These are phyloP conservation scores for Globisporangium spiculum DNA, from an alignment of 352 stramenopile genomes.

Conservation along the genomic window DNA sequence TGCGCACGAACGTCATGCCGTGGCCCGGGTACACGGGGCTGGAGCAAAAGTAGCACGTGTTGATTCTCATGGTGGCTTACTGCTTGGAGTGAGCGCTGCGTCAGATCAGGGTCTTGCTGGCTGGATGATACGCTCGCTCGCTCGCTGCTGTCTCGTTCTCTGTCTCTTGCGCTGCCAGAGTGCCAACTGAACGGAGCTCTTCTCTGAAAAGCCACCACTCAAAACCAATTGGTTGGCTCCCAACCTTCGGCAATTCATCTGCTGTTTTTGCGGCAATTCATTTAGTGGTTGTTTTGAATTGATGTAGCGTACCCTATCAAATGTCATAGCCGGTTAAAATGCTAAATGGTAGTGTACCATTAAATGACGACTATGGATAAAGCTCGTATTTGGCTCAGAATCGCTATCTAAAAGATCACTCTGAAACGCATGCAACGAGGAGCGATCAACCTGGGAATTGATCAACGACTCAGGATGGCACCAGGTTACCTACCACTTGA, in stretches of 20 bases:
- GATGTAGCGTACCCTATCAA: neutral
- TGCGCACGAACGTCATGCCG: constrained; percentile 98
- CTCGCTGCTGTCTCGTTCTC: constrained; percentile 8
- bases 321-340: neutral
- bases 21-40: constrained; percentile 99
- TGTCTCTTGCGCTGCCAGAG: neutral
- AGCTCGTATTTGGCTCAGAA: no score
- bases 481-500: no score
- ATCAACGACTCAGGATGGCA: no score
- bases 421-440: no score
- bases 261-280: constrained; percentile 1
- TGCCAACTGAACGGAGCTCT: constrained; percentile 12
- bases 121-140: neutral
- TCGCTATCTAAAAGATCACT: no score
- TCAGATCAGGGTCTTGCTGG: neutral
- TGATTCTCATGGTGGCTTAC: constrained; percentile 90
- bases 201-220: constrained; percentile 12
- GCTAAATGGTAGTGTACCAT: neutral
- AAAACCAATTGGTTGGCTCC: constrained; percentile 14
- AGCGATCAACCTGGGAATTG: no score
- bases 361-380: no score
- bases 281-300: neutral
- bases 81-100: neutral
- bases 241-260: constrained; percentile 7
- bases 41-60: constrained; percentile 99